A percentile compares a stretch with the other conserved stretches of the same genome.
phyloP scores from a whole-genome alignment of 805 yeast genomes.

The Jamesozyma hellenica region DNA sequence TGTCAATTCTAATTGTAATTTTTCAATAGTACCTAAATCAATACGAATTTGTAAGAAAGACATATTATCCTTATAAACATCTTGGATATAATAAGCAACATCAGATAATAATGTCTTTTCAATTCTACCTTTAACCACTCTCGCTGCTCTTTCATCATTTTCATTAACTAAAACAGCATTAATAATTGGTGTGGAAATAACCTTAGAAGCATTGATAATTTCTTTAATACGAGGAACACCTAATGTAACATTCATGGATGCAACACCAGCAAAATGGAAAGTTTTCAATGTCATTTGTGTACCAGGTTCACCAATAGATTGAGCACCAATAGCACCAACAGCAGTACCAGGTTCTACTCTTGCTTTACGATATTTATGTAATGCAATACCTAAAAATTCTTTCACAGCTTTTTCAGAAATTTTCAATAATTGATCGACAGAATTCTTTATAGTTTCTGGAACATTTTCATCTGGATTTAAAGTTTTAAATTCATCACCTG shows the following conservation, averaged over 20 bases:
- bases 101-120: constrained; percentile 86
- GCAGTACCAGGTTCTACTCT: constrained; percentile 98
- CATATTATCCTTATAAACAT: constrained; percentile 73
- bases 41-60: constrained; percentile 74
- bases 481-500: constrained; percentile 37
- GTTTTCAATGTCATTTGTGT: constrained; percentile 96
- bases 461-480: constrained; percentile 32
- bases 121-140: constrained; percentile 95
- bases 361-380: constrained; percentile 75
- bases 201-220: constrained; percentile 92
- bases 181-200: constrained; percentile 92
- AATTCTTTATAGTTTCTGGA: constrained; percentile 31
- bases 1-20: constrained; percentile 78
- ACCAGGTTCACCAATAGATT: constrained; percentile 98
- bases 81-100: constrained; percentile 83
- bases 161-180: constrained; percentile 89
- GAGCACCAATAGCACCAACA: constrained; percentile 98
- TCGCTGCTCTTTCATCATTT: constrained; percentile 92
- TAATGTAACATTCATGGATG: constrained; percentile 95
- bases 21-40: constrained; percentile 77
- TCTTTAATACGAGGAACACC: constrained; percentile 99
- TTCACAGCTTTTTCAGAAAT: constrained; percentile 51
- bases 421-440: constrained; percentile 56
- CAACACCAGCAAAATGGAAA: constrained; percentile 99
- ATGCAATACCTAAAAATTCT: constrained; percentile 64